Evolutionary conservation across 2,329 filamentous ascomycete species (phyloP).

Genomic region (Paracoccidioides brasiliensis): DNA sequence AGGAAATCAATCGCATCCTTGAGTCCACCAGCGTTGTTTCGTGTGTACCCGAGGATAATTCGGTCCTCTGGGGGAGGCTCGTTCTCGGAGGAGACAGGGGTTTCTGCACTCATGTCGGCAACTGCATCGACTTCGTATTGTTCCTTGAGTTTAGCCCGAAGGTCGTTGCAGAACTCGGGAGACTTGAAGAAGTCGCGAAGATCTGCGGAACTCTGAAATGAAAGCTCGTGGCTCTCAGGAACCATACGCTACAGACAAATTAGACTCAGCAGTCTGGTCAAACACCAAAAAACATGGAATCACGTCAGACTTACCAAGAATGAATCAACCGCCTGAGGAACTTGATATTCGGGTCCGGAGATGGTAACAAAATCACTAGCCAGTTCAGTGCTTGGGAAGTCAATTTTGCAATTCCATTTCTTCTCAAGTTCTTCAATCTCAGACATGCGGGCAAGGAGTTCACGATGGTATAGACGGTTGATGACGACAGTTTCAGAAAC

Average conservation of each 20-base stretch:
- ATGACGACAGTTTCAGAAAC: constrained; percentile 88
- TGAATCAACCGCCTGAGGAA: constrained; percentile 90
- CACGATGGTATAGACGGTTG: constrained; percentile 87
- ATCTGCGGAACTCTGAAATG: constrained; percentile 62
- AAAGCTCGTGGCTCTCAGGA: constrained; percentile 84
- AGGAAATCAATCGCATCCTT: constrained; percentile 95
- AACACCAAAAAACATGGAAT: background rate
- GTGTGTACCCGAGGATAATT: constrained; percentile 71
- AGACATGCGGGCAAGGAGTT: constrained; percentile 73
- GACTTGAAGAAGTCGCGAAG: constrained; percentile 73
- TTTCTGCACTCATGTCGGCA: constrained; percentile 41
- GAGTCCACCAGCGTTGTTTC: constrained; percentile 90
- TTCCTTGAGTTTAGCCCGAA: constrained; percentile 70
- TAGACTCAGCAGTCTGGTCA: background rate
- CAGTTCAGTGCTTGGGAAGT: constrained; percentile 93
- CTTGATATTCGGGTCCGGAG: constrained; percentile 94
- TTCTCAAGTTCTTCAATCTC: constrained; percentile 94
- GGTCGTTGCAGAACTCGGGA: constrained; percentile 63
- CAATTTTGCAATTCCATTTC: constrained; percentile 99
- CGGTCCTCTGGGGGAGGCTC: constrained; percentile 36
- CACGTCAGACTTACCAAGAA: constrained; percentile 51
- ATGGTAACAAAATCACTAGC: constrained; percentile 94
- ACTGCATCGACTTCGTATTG: constrained; percentile 87
- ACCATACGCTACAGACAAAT: constrained; percentile 65
- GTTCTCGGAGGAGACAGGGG: constrained; percentile 25